Base-by-base conservation (phyloP, 2,329 filamentous ascomycete genomes). In the Colletotrichum nymphaeae region DNA sequence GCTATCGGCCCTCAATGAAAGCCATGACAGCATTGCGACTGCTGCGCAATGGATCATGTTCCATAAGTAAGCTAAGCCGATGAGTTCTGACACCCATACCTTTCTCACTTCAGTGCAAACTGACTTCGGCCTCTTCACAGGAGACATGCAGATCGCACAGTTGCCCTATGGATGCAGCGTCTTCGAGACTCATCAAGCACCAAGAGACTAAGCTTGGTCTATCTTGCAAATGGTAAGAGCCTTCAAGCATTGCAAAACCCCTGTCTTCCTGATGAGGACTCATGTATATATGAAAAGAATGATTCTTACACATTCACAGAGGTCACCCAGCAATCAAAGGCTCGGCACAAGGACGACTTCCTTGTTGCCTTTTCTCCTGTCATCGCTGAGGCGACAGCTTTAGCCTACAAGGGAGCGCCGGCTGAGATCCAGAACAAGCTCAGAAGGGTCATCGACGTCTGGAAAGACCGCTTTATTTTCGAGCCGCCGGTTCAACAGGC, bases 11-110 rank as follows among this genome's bases (percentile, higher is more conserved):
- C 90, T 99, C 75, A 98, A 98, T 84, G 97, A 99, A 85, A 97
- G 95, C 12, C 96, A 99, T 82, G 97, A 99, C 82, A 97, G 95
- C 84, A 98, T 99, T 80, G 91, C 97, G 74, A 96, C 94, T 46
- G 95, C 97, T 75, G 95, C 97, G 71, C 96, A 98, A 91, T 99
- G 97, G 97, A 97, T 99, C 75, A 97, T 99, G 93, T 99, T 99
- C 82, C 96, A 99, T 85, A 93, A 75, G 82, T 75, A 63, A 75
- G 42, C 24, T 9, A 16, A 19, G 19, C 12, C 22, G 11, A 26
- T 24, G 30, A 7, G 74, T 32, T 28, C 26, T 3, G 14, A 55
- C 3, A 28, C 46, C 24, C 26, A 49, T 67, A 72, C 65, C 32
- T 12, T 19, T 14, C 28, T 73, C 69, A 24, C 52, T 16, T 24